Percentiles rank a stretch among this genome's conserved stretches.
Evolutionary conservation across 345 rosid species (phyloP).

Genomic region (Sonneratia alba): DNA sequence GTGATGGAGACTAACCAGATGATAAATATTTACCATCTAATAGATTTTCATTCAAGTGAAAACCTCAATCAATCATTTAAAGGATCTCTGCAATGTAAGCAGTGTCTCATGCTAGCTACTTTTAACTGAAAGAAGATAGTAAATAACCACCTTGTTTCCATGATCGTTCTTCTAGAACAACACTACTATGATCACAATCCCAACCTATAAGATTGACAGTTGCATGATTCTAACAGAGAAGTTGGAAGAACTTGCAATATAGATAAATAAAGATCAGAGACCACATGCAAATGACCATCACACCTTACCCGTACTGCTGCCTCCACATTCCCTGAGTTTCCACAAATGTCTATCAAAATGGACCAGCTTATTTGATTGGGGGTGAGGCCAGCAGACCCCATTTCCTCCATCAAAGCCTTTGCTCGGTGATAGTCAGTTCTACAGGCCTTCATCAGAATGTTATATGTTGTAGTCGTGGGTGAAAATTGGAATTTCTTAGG

Average conservation of each 20-base stretch:
- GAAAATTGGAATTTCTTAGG: conserved; percentile 40
- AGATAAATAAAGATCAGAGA: not conserved
- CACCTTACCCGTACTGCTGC: conserved; percentile 67
- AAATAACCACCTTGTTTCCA: not conserved
- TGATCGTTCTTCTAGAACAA: not conserved
- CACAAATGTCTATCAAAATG: conserved; percentile 68
- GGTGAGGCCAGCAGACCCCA: conserved; percentile 60
- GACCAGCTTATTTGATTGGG: conserved; percentile 86
- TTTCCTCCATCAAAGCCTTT: conserved; percentile 70
- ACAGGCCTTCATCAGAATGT: conserved; percentile 81
- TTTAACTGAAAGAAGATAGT: not conserved
- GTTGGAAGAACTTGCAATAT: not conserved
- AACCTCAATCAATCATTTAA: not conserved
- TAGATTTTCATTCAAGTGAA: not conserved
- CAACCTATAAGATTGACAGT: not conserved
- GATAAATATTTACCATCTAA: not conserved
- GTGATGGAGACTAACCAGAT: conserved; percentile 1
- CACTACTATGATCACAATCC: not conserved
- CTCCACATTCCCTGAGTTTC: conserved; percentile 57
- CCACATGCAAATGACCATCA: not conserved
- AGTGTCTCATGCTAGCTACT: not conserved
- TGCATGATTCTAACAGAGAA: not conserved
- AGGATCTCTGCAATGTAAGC: not conserved
- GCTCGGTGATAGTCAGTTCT: conserved; percentile 61
- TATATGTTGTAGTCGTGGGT: conserved; percentile 67